These are phyloP conservation scores for Viola pubescens DNA, from an alignment of 441 rosid genomes.

Conservation along the genomic window DNA sequence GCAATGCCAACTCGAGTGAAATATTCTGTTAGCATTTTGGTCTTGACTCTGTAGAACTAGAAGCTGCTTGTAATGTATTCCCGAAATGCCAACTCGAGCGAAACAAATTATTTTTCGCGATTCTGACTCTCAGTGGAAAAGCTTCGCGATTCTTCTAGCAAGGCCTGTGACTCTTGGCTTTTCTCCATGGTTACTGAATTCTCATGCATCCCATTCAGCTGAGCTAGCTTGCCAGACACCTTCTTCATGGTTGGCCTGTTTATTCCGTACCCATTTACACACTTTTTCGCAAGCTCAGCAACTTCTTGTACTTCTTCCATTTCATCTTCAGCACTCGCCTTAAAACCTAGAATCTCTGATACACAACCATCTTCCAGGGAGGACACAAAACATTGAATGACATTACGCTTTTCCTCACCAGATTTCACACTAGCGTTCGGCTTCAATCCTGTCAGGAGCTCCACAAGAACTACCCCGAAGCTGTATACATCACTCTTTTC, in stretches of 20 bases:
- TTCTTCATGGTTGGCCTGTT: slow-evolving; percentile 11
- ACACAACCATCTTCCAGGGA: not conserved
- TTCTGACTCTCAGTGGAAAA: not conserved
- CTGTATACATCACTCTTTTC: slow-evolving; percentile 5
- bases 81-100: too few species aligned
- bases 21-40: too few species aligned
- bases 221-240: slow-evolving; percentile 1
- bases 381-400: slow-evolving; percentile 7
- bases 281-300: slow-evolving; percentile 2
- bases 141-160: not conserved
- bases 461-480: not conserved
- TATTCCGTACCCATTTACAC: not conserved
- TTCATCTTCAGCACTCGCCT: not conserved
- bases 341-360: not conserved
- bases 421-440: slow-evolving; percentile 10
- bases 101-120: too few species aligned
- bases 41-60: too few species aligned
- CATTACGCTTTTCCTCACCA: slow-evolving; percentile 4
- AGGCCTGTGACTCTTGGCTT: not conserved
- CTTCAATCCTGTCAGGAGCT: slow-evolving; percentile 22
- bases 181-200: not conserved
- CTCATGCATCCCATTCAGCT: not conserved
- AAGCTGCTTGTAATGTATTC: too few species aligned
- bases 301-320: slow-evolving; percentile 11
- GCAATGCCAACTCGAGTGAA: too few species aligned